Percentiles rank a stretch among this genome's conserved stretches.
phyloP scores from a whole-genome alignment of 345 rosid genomes.

The Cochlearia excelsa region DNA sequence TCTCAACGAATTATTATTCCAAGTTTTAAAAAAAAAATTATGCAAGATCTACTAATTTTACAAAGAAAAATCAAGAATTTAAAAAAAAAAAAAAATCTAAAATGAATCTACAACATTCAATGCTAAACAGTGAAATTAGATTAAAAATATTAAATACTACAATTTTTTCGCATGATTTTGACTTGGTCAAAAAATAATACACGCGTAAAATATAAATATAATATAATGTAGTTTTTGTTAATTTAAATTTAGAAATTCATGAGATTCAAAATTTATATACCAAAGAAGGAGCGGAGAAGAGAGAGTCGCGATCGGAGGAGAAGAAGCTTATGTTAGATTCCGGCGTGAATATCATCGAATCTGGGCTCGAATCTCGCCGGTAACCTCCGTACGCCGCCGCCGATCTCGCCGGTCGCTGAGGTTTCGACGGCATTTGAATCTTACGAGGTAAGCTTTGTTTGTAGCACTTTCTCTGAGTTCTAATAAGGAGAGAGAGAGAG shows the following conservation, averaged over 20 bases:
- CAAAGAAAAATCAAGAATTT: neutral
- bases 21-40: too few relatives aligned
- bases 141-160: too few relatives aligned
- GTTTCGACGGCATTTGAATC: slow-evolving; percentile 47
- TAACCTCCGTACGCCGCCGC: slow-evolving; percentile 38
- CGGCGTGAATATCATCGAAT: slow-evolving; percentile 73
- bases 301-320: slow-evolving; percentile 75
- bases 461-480: neutral
- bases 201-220: neutral
- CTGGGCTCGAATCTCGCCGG: slow-evolving; percentile 75
- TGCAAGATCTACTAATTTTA: slow-evolving; percentile 16
- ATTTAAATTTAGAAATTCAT: too few relatives aligned
- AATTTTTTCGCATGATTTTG: slow-evolving; percentile 20
- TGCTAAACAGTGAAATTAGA: slow-evolving; percentile 13
- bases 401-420: slow-evolving; percentile 37
- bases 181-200: slow-evolving; percentile 13
- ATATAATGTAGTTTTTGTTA: too few relatives aligned
- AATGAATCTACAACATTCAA: neutral
- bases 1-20: slow-evolving; percentile 28
- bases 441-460: neutral
- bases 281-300: slow-evolving; percentile 65
- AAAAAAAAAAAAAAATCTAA: neutral
- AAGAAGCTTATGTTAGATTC: slow-evolving; percentile 81
- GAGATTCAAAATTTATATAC: slow-evolving; percentile 26
- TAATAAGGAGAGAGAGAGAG: slow-evolving; percentile 11